Conservation (phyloP, 441 rosid genomes). For the Melastoma candidum region DNA sequence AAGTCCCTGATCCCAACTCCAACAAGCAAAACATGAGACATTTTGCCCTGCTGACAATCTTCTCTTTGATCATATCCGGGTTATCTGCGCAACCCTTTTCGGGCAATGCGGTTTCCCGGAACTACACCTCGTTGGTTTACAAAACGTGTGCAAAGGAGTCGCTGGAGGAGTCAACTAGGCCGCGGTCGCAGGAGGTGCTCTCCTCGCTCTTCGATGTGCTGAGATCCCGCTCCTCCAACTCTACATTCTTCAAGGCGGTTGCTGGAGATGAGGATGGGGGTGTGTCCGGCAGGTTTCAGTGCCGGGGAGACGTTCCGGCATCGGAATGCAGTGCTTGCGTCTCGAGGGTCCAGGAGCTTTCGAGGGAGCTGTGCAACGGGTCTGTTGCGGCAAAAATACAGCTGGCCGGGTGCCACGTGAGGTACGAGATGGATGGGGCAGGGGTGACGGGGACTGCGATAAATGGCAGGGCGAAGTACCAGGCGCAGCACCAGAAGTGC, state of each 20-base stretch:
- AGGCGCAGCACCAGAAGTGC: constrained; percentile 40
- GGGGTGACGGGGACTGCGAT: constrained; percentile 6
- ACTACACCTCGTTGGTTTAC: constrained; percentile 38
- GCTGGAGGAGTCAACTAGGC: constrained; percentile 10
- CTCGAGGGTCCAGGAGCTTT: constrained; percentile 25
- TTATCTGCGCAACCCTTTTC: constrained; percentile 11
- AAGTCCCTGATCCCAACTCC: too few species aligned
- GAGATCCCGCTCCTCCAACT: constrained; percentile 28
- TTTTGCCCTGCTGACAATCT: constrained; percentile 5
- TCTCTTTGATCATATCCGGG: constrained; percentile 7
- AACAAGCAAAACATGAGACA: too few species aligned
- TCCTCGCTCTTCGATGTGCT: constrained; percentile 34
- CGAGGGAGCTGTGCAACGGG: constrained; percentile 26
- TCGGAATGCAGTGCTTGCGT: constrained; percentile 47
- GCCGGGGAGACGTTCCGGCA: constrained; percentile 42
- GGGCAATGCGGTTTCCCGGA: constrained; percentile 7
- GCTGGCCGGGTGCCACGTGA: constrained; percentile 58
- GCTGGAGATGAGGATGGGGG: constrained; percentile 29
- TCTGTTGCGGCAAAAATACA: constrained; percentile 51
- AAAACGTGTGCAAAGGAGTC: constrained; percentile 33
- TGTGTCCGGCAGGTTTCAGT: constrained; percentile 61
- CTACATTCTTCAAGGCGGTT: constrained; percentile 44
- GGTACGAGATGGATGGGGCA: constrained; percentile 33
- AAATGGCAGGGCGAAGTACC: constrained; percentile 3
- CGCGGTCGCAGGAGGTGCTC: constrained; percentile 28